Evolutionary conservation across 805 yeast species (phyloP).

Genomic region (Isabelozyma gotoi): DNA sequence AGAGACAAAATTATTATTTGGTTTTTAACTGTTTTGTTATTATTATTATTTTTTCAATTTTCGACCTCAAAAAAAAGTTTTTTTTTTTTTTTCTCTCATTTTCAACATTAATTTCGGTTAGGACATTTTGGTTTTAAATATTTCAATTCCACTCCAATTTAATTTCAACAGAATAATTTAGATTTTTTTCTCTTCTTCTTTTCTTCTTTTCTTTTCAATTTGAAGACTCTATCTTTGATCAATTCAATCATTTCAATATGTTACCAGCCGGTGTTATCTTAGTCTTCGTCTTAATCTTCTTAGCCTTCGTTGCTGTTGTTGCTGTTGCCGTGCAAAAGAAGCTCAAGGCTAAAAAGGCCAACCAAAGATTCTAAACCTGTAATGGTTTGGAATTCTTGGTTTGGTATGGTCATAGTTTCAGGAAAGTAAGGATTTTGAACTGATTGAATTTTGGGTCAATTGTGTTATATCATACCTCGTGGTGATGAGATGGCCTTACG

Average conservation of each 20-base stretch:
- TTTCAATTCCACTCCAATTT: not conserved
- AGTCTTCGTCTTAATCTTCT: constrained; percentile 59
- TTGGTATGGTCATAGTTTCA: not conserved
- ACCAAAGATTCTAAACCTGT: constrained; percentile 36
- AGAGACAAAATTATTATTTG: not conserved
- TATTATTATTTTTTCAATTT: constrained; percentile 1
- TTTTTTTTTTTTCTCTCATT: not conserved
- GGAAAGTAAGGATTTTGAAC: no score
- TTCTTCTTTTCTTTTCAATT: constrained; percentile 3
- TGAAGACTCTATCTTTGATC: constrained; percentile 1
- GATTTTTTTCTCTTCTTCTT: constrained; percentile 3
- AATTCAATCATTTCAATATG: constrained; percentile 35
- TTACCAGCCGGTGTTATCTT: constrained; percentile 75
- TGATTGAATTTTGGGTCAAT: no score
- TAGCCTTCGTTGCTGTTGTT: constrained; percentile 38
- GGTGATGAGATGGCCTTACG: no score
- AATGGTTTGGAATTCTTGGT: not conserved
- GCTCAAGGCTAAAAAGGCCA: constrained; percentile 42
- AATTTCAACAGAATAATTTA: not conserved
- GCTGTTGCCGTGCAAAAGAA: constrained; percentile 40
- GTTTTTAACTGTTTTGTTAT: constrained; percentile 1
- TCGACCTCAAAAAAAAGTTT: not conserved
- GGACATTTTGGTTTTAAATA: not conserved
- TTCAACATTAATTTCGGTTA: not conserved
- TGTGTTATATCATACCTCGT: not conserved